A percentile compares a stretch with the other conserved stretches of the same genome.
Conservation (phyloP, 2,329 filamentous ascomycete species). For the Endoconidiophora laricicola region DNA sequence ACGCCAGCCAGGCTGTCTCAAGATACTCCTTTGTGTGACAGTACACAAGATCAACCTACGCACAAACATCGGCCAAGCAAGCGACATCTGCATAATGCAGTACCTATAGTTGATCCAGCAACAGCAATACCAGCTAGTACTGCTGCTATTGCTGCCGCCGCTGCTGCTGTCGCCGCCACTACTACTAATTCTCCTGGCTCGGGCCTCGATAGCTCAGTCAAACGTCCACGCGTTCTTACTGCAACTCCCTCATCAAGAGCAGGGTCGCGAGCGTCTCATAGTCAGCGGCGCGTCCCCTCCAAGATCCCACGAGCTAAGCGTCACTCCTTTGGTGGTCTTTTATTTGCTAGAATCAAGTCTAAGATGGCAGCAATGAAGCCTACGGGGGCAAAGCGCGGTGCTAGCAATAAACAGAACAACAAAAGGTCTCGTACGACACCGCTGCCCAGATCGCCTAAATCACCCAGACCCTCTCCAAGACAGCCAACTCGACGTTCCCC, state of each 20-base stretch:
- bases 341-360: constrained; percentile 10
- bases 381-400: neutral
- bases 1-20: neutral
- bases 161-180: too few species aligned
- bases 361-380: constrained; percentile 7
- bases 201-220: neutral
- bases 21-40: constrained; percentile 2
- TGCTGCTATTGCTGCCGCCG: too few species aligned
- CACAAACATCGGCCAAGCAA: constrained; percentile 1
- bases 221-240: neutral
- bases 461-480: too few species aligned
- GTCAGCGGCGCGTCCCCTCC: neutral
- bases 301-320: constrained; percentile 2
- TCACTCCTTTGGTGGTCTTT: constrained; percentile 6
- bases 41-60: constrained; percentile 3
- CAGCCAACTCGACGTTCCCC: too few species aligned
- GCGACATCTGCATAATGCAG: neutral
- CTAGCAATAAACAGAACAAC: neutral
- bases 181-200: too few species aligned
- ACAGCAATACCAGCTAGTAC: too few species aligned
- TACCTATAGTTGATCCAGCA: neutral
- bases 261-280: neutral
- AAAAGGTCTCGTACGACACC: neutral
- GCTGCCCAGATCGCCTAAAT: too few species aligned
- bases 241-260: neutral